Percentiles rank a stretch among this genome's conserved stretches.
Evolutionary conservation across 768 basidiomycete species (phyloP).

Genomic region (Sutorius australiensis): DNA sequence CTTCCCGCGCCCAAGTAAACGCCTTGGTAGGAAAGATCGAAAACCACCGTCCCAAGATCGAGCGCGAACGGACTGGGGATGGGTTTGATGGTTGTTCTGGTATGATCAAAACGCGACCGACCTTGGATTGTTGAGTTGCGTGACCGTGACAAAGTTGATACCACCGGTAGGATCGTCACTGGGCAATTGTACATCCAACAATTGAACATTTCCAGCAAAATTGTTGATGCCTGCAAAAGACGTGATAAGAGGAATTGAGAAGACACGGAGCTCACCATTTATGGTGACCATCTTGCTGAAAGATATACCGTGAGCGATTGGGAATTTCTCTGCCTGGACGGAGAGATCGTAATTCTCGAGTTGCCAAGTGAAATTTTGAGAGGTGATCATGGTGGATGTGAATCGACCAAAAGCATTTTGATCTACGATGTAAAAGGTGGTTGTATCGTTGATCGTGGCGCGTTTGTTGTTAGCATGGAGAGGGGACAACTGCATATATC

Average conservation of each 20-base stretch:
- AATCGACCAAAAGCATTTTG: conserved; percentile 59
- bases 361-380: conserved; percentile 64
- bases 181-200: conserved; percentile 61
- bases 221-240: conserved; percentile 49
- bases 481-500: conserved; percentile 45
- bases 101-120: conserved; percentile 12
- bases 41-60: conserved; percentile 62
- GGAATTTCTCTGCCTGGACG: conserved; percentile 66
- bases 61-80: conserved; percentile 59
- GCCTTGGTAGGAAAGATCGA: conserved; percentile 55
- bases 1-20: conserved; percentile 56
- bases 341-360: conserved; percentile 52
- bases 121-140: conserved; percentile 57
- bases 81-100: neutral
- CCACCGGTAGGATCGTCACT: conserved; percentile 65
- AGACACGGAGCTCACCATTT: conserved; percentile 39
- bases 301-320: conserved; percentile 58
- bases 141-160: conserved; percentile 60
- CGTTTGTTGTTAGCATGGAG: conserved; percentile 52
- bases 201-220: conserved; percentile 52
- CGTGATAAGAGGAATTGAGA: neutral
- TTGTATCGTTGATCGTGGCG: conserved; percentile 59
- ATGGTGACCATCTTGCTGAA: conserved; percentile 61
- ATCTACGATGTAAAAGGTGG: conserved; percentile 54
- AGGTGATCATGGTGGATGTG: conserved; percentile 60